Conservation (phyloP, 768 basidiomycete species). For the Termitomyces eurrhizus region DNA sequence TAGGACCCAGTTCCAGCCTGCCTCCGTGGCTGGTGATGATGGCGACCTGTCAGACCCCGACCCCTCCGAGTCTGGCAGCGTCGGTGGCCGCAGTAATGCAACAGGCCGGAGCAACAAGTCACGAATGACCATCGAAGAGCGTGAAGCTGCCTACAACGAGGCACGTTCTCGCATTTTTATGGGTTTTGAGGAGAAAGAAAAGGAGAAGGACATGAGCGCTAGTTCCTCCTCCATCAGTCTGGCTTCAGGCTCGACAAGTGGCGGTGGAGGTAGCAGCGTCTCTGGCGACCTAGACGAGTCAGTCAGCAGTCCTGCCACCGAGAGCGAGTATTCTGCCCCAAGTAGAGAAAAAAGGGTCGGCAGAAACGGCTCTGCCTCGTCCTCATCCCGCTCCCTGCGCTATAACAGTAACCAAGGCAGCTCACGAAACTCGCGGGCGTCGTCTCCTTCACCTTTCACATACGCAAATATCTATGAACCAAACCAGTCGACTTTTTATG, state of each 20-base stretch:
- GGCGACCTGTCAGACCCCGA: constrained; percentile 75
- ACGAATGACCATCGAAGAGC: constrained; percentile 76
- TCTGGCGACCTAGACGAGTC: constrained; percentile 65
- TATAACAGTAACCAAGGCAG: constrained; percentile 51
- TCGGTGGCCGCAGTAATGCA: constrained; percentile 63
- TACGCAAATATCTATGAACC: constrained; percentile 75
- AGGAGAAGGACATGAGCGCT: constrained; percentile 69
- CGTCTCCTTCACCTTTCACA: constrained; percentile 67
- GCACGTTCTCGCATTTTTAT: constrained; percentile 85
- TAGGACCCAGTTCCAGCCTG: constrained; percentile 64
- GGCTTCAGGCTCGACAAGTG: constrained; percentile 55
- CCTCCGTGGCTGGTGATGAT: constrained; percentile 73
- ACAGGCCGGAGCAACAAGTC: constrained; percentile 63
- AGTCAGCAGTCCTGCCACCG: constrained; percentile 68
- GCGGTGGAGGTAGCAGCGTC: constrained; percentile 53
- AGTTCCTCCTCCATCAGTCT: constrained; percentile 74
- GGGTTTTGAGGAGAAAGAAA: constrained; percentile 73
- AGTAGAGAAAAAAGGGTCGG: constrained; percentile 53
- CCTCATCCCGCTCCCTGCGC: constrained; percentile 59
- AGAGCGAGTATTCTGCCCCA: constrained; percentile 74
- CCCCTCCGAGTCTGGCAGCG: constrained; percentile 76
- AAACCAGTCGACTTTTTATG: constrained; percentile 3
- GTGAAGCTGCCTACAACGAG: constrained; percentile 86
- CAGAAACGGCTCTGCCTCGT: constrained; percentile 44
- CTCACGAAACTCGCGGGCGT: constrained; percentile 68